Base-by-base conservation (phyloP, 2,329 filamentous ascomycete species). In the Diatrype stigma region DNA sequence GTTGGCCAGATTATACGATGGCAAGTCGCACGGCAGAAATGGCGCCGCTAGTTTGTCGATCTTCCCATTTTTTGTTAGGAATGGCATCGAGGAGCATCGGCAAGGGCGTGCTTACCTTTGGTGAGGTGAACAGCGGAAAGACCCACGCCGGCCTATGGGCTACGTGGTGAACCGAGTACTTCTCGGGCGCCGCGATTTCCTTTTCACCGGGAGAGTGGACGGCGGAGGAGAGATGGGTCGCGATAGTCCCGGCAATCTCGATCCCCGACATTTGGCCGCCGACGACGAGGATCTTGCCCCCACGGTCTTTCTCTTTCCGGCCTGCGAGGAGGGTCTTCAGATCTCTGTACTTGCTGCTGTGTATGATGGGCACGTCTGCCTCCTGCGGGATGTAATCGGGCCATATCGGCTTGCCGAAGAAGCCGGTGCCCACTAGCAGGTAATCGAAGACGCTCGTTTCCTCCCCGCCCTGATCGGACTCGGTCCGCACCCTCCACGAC, bases 241-340 rank as follows among this genome's bases (percentile, higher is more conserved):
- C 88, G 46, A 92, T 80, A 2, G 85, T 84, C 10, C 82, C 85
- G 0, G 89, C 86, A 46, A 86, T 86, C 70, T 95, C 90, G 5
- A 88, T 81, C 0, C 89, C 89, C 2, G 89, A 93, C 79, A 94
- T 91, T 60, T 91, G 88, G 0, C 89, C 89, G 1, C 90, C 90
- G 1, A 91, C 81, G 0, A 95, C 75, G 1, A 90, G 74, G 16
- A 94, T 82, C 61, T 85, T 89, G 17, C 81, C 79, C 1, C 74
- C 74, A 0, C 62, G 60, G 4, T 51, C 46, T 11, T 55, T 50
- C n/a, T n/a, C n/a, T n/a, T n/a, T n/a, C n/a, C n/a, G 2, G 70
- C 64, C 0, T 68, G 63, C 0, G 68, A 86, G 59, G 2, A 86
- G 65, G 8, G 64, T 65, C 26, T 75, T 60, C 2, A 87, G 66